Evolutionary conservation across 140 eudicot genomes (phyloP), one percentile per base, ranked within the genome.

Genomic region (Oenanthe javanica): DNA sequence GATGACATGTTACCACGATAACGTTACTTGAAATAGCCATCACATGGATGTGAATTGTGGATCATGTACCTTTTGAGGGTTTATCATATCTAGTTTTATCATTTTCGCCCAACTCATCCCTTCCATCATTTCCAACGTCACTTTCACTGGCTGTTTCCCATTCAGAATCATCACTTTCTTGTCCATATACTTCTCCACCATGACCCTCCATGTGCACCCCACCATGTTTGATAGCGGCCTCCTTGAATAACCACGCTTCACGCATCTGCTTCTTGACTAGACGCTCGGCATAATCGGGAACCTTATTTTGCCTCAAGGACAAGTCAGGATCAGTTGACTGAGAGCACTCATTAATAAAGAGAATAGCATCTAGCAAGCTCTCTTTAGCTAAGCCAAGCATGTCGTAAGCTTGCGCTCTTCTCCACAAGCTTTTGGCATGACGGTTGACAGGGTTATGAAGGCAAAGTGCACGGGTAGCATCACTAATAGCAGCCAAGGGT

Each of bases 131-230:
- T 73, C 93, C 97, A 0, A 80, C 80, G 75, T 95, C 99, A 84
- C 97, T 95, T 83, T 95, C 99, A 85, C 99, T 95, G 2, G 97
- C 99, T 6, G 99, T 95, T 76, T 92, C 99, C 99, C 99, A 92
- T 76, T 95, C 97, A 52, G 99, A 95, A 85, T 89, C 99, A 86
- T 95, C 99, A 49, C 84, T 85, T 72, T 90, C 99, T 70, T 89
- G 94, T 46, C 93, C 95, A 84, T 86, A 84, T 23, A 46, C 81
- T 66, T 90, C 93, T 18, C 95, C 95, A 31, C 78, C 86, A 27
- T 86, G 92, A 66, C 83, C 97, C 80, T 92, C 97, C 70, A 89
- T 85, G 49, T 87, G 95, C 4, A 92, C 89, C 0, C 91, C 97
- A 0, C 99, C 99, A 72, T 91, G 97, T 75, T 95, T 95, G 72